Conservation (phyloP, 345 rosid genomes). For the Ceriops decandra region DNA sequence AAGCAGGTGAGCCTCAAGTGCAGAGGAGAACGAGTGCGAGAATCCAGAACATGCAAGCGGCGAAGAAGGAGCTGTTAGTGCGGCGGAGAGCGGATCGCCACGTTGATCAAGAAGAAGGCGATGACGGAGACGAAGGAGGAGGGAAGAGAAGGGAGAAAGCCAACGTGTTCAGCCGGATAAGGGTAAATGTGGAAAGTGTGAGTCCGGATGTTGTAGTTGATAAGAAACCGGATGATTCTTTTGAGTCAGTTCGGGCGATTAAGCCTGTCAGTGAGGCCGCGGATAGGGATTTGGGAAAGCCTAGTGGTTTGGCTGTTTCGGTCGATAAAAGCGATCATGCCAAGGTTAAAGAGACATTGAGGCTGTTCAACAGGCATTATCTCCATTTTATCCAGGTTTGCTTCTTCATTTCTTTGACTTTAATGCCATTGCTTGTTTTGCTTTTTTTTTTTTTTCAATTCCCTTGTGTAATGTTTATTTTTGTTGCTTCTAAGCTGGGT, state of each 20-base stretch:
- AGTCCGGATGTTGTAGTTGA: slow-evolving; percentile 10
- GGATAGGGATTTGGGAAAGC: background rate
- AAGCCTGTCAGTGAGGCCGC: background rate
- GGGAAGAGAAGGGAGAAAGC: slow-evolving; percentile 12
- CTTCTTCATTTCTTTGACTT: background rate
- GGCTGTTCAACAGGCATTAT: slow-evolving; percentile 79
- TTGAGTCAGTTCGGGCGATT: background rate
- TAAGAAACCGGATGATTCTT: background rate
- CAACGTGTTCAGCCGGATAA: slow-evolving; percentile 10
- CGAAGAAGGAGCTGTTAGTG: slow-evolving; percentile 46
- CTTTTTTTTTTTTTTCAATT: background rate
- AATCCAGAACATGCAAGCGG: slow-evolving; percentile 32
- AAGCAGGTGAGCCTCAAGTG: background rate
- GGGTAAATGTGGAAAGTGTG: slow-evolving; percentile 8
- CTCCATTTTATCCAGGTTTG: slow-evolving; percentile 77
- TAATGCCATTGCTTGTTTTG: background rate
- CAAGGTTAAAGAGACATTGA: slow-evolving; percentile 59
- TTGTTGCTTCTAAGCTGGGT: slow-evolving; percentile 1
- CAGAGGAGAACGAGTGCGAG: slow-evolving; percentile 42
- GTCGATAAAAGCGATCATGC: slow-evolving; percentile 45
- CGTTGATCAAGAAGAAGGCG: slow-evolving; percentile 20
- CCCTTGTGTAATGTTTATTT: background rate
- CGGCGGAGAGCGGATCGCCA: slow-evolving; percentile 34
- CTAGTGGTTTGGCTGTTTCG: slow-evolving; percentile 7
- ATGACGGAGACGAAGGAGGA: slow-evolving; percentile 28